These are phyloP conservation scores for Diplodia intermedia DNA, from an alignment of 2,329 filamentous ascomycete genomes.

Conservation along the genomic window DNA sequence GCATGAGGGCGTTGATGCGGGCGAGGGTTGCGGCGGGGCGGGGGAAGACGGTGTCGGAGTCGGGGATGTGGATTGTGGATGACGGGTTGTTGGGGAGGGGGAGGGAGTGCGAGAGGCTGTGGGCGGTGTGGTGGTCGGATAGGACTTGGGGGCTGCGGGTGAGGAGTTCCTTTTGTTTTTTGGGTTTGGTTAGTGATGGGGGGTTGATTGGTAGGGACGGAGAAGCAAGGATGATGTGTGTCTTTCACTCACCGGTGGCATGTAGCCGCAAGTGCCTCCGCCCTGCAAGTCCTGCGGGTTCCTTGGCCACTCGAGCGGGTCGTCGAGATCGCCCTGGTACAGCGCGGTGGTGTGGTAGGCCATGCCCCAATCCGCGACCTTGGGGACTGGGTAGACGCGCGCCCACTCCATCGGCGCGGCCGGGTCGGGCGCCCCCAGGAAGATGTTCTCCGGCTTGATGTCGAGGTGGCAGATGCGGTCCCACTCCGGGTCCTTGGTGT, in stretches of 20 bases:
- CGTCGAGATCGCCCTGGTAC: background rate
- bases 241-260: background rate
- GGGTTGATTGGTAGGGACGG: background rate
- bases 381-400: background rate
- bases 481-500: background rate
- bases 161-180: background rate
- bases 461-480: background rate
- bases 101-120: no score
- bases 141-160: background rate
- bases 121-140: no score
- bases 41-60: background rate
- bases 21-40: background rate
- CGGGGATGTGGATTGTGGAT: no score
- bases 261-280: background rate
- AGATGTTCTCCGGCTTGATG: constrained; percentile 1
- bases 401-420: background rate
- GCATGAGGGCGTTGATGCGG: background rate
- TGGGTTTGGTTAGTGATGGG: no score
- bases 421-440: background rate
- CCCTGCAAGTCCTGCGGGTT: background rate
- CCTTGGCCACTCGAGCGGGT: background rate
- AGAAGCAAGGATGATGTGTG: background rate
- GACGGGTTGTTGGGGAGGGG: no score
- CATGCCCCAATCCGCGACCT: background rate
- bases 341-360: background rate